Conservation (phyloP, 2,329 filamentous ascomycete genomes). For the Biscogniauxia mediterranea region DNA sequence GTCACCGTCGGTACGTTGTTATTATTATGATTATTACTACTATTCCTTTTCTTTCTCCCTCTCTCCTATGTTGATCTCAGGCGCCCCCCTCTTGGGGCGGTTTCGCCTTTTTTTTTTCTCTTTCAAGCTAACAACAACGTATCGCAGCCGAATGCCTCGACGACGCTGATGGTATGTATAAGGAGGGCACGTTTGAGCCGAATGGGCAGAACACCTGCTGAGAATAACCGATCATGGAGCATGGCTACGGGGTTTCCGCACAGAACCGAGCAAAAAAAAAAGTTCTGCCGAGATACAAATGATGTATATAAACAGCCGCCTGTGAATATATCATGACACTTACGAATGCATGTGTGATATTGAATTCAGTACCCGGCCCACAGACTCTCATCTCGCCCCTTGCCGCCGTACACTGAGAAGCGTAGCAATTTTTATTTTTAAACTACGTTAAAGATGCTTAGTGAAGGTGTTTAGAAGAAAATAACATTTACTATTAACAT, state of each 20-base stretch:
- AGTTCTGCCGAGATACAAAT: too few relatives aligned
- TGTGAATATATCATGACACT: background rate
- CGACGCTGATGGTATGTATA: constrained; percentile 40
- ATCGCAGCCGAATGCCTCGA: constrained; percentile 42
- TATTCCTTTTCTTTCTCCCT: background rate
- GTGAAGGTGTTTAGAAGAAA: background rate
- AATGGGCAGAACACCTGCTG: background rate
- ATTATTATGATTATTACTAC: background rate
- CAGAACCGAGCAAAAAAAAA: background rate
- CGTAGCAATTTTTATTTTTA: background rate
- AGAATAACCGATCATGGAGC: background rate
- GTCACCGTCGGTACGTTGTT: constrained; percentile 47
- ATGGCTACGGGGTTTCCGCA: background rate
- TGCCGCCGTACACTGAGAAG: background rate
- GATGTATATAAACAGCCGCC: too few relatives aligned
- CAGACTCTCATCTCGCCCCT: background rate
- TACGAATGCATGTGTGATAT: background rate
- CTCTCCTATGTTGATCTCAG: background rate
- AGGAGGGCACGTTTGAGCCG: constrained; percentile 30
- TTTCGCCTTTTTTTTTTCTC: too few relatives aligned
- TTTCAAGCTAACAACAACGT: background rate
- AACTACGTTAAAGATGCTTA: background rate
- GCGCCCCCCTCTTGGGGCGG: too few relatives aligned
- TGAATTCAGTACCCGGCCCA: background rate
- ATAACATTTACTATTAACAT: background rate